Conservation (phyloP, 108 stramenopile species). For the Ochromonas danica region DNA sequence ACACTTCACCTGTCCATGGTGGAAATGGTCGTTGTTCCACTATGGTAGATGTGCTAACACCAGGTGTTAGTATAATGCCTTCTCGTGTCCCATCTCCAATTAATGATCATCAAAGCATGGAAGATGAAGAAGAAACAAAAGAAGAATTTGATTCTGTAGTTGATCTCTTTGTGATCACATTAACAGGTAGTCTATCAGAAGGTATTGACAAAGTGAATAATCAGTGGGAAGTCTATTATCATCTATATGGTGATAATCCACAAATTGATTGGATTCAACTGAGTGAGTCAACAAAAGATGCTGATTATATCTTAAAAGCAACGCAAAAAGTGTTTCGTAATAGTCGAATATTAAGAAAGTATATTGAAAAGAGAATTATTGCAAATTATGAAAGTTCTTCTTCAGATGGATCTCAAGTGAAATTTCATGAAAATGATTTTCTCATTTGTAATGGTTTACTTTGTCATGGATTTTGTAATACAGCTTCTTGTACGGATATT, state of each 20-base stretch:
- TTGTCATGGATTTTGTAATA: slow-evolving; percentile 18
- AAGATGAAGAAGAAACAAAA: slow-evolving; percentile 9
- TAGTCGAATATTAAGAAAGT: neutral
- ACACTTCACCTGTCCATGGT: neutral
- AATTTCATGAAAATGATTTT: neutral
- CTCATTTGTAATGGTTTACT: neutral
- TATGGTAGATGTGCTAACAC: neutral
- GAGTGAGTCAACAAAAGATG: no score
- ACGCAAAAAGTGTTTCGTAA: neutral
- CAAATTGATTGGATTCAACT: neutral
- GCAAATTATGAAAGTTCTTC: neutral
- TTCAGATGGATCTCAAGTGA: neutral
- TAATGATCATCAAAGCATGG: neutral
- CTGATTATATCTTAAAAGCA: neutral
- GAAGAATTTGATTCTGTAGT: neutral
- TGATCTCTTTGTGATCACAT: neutral
- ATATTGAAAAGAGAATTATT: neutral
- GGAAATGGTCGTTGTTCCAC: neutral
- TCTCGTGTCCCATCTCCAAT: neutral
- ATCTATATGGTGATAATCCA: neutral
- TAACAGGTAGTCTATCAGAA: neutral
- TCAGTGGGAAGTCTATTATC: neutral
- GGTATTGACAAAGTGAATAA: neutral
- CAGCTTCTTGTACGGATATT: neutral
- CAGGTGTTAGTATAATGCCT: neutral